These are phyloP conservation scores for Rhodotorula graminis DNA, from an alignment of 768 basidiomycete genomes.

Conservation along the genomic window DNA sequence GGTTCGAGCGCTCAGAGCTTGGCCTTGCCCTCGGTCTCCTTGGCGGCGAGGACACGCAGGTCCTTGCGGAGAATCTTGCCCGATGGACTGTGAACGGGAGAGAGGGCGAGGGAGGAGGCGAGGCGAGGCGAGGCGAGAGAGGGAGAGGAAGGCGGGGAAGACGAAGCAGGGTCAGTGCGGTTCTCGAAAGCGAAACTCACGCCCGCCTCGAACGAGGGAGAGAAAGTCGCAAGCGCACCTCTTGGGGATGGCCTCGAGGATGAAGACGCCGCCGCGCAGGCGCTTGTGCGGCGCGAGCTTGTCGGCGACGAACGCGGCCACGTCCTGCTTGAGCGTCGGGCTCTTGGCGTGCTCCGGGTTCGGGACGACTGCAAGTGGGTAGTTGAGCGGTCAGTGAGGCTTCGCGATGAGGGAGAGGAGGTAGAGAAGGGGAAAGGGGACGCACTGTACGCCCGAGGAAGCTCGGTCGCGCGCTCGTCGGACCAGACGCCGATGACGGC, in stretches of 20 bases:
- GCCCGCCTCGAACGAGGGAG: no score
- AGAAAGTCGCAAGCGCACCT: slow-evolving; percentile 47
- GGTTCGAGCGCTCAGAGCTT: slow-evolving; percentile 1
- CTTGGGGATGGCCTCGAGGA: slow-evolving; percentile 37
- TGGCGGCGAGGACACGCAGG: slow-evolving; percentile 63
- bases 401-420: neutral
- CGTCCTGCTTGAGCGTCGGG: slow-evolving; percentile 12
- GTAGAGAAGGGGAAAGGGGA: neutral
- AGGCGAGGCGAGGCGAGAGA: no score
- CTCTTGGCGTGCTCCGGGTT: slow-evolving; percentile 5
- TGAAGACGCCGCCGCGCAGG: slow-evolving; percentile 33
- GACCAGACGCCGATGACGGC: slow-evolving; percentile 38
- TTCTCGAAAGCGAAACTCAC: no score
- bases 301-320: slow-evolving; percentile 21
- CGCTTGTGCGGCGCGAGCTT: slow-evolving; percentile 38
- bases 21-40: slow-evolving; percentile 47
- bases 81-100: slow-evolving; percentile 56
- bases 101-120: neutral
- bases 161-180: no score
- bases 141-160: no score
- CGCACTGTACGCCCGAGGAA: slow-evolving; percentile 40
- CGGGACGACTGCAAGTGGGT: slow-evolving; percentile 5
- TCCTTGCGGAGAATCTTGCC: slow-evolving; percentile 83
- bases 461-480: slow-evolving; percentile 40
- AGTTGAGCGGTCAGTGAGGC: neutral